phyloP scores from a whole-genome alignment of 768 basidiomycete species.

The Tricholoma bakamatsutake region DNA sequence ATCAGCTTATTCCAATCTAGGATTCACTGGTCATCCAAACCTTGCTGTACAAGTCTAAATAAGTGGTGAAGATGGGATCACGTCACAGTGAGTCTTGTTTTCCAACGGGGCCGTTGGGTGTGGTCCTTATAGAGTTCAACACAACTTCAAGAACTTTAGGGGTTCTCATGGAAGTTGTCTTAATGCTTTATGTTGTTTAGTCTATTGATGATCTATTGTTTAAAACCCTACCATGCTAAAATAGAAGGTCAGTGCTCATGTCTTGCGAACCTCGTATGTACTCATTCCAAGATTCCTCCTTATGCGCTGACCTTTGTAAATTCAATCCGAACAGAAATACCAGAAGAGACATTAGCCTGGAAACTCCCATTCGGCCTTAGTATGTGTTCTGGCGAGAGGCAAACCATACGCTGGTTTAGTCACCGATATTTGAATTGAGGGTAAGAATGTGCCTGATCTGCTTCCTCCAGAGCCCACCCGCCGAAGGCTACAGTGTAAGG shows the following conservation, averaged over 20 bases:
- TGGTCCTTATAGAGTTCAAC: not conserved
- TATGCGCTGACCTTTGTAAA: not conserved
- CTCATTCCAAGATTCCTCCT: no score
- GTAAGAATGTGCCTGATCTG: constrained; percentile 14
- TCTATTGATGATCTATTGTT: not conserved
- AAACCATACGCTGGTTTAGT: not conserved
- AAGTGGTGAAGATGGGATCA: not conserved
- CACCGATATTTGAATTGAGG: not conserved
- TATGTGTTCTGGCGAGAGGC: not conserved
- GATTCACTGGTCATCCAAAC: not conserved
- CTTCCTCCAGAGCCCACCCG: constrained; percentile 5
- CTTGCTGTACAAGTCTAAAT: not conserved
- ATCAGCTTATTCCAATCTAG: no score
- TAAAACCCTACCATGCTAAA: no score
- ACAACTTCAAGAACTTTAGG: not conserved
- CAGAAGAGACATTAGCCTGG: not conserved
- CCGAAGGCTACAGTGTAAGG: constrained; percentile 6
- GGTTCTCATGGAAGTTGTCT: not conserved
- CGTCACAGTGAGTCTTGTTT: not conserved
- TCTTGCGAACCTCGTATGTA: no score
- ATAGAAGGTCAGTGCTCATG: no score
- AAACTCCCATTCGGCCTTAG: not conserved
- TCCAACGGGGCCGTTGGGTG: not conserved
- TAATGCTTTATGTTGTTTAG: not conserved
- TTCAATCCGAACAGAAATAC: not conserved